Base-by-base conservation (phyloP, 2,329 filamentous ascomycete species). In the Ophiostoma quercus region DNA sequence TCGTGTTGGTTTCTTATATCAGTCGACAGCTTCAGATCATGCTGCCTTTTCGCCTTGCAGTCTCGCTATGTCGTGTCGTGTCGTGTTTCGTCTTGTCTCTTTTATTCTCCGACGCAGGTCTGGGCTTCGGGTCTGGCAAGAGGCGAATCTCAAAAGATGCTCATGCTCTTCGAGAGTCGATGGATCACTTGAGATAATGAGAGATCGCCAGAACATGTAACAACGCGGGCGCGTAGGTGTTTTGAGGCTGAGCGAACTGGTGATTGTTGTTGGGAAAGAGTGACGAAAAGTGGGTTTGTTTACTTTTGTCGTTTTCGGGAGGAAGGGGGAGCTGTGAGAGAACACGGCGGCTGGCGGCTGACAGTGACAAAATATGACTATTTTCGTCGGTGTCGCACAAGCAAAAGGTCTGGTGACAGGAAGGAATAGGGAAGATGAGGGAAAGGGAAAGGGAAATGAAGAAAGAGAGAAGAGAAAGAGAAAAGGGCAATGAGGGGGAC, bases 241-340 rank as follows among this genome's bases (percentile, higher is more conserved):
- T 32, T 62, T 14, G n/a, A 25, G 22, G 29, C 25, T 39, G 16
- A 19, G 57, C 57, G 34, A 4, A 12, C 25, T 62, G 11, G 62
- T 65, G 34, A 39, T 68, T 68, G 69, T 66, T 66, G 39, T 43
- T 37, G 63, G n/a, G 39, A 65, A 22, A 63, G 51, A 63, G 57
- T 29, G 63, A 39, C 34, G 39, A 71, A 69, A 68, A 66, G 68
- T 66, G 66, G 66, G 32, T 69, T 67, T 71, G 70, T 71, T 71
- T 71, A 71, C 70, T 71, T 71, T 71, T 67, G 68, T 71, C 70
- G 47, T 11, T 71, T 71, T 71, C 41, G 68, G 68, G 68, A 37
- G 22, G 54, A 5, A 16, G 16, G 41, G 16, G 25, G 34, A n/a
- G 43, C 43, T 19, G 43, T 47, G 43, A 47, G 19, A 37, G 57